Evolutionary conservation across 352 stramenopile genomes (phyloP).

Genomic region (Globisporangium sylvaticum): DNA sequence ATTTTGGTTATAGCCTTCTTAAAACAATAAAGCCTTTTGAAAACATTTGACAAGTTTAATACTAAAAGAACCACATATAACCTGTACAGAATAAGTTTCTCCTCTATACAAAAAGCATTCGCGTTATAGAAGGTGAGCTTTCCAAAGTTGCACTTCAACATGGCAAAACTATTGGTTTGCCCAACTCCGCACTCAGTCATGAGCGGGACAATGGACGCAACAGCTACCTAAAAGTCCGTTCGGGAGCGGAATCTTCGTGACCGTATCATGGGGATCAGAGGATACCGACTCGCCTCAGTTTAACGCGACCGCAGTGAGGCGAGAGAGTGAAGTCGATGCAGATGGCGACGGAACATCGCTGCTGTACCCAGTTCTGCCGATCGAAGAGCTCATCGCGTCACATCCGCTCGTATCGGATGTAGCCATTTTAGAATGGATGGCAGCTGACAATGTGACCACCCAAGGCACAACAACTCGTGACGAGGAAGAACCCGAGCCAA

Average conservation of each 20-base stretch:
- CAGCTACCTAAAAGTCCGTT: not conserved
- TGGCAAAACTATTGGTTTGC: not conserved
- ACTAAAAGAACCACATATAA: too few species aligned
- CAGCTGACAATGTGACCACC: not conserved
- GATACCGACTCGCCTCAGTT: slow-evolving; percentile 7
- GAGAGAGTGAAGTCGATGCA: not conserved
- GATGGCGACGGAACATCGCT: not conserved
- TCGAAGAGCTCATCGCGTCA: slow-evolving; percentile 25
- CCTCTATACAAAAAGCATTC: not conserved
- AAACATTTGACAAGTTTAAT: too few species aligned
- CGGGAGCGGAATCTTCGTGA: slow-evolving; percentile 12
- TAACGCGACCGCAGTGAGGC: slow-evolving; percentile 2
- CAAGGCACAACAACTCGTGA: not conserved
- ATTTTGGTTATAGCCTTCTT: not conserved
- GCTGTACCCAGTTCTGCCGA: slow-evolving; percentile 11
- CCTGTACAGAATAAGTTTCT: not conserved
- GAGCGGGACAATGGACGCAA: too few species aligned
- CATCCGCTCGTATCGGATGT: slow-evolving; percentile 26
- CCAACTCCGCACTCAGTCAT: not conserved
- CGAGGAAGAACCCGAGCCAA: not conserved
- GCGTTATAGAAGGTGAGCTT: not conserved
- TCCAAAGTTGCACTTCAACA: not conserved
- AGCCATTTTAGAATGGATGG: slow-evolving; percentile 5
- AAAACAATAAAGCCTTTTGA: too few species aligned
- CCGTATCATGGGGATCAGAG: slow-evolving; percentile 11